These are phyloP conservation scores for Porpolomopsis calyptriformis DNA, from an alignment of 768 basidiomycete species.

Conservation along the genomic window DNA sequence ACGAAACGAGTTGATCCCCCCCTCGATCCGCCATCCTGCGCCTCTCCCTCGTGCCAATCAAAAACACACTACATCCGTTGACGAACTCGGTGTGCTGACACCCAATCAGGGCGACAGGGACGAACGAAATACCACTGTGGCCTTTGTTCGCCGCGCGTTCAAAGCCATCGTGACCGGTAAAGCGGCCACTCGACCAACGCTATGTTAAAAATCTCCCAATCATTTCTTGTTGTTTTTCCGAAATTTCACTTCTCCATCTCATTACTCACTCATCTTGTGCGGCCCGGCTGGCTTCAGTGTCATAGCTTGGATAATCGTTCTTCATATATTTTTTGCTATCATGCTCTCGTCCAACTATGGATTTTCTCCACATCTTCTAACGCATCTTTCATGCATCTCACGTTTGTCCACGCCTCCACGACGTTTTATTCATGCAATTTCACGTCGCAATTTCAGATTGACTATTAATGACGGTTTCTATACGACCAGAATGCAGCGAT, in stretches of 20 bases:
- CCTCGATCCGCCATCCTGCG: constrained; percentile 43
- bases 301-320: too few species aligned
- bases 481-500: too few species aligned
- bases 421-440: too few species aligned
- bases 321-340: too few species aligned
- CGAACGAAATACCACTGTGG: constrained; percentile 38
- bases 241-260: not conserved
- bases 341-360: too few species aligned
- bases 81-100: constrained; percentile 53
- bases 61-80: constrained; percentile 39
- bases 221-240: not conserved
- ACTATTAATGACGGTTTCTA: too few species aligned
- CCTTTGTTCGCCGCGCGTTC: constrained; percentile 59
- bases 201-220: constrained; percentile 21
- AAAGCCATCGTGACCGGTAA: constrained; percentile 64
- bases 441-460: too few species aligned
- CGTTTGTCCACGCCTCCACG: too few species aligned
- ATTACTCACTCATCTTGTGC: not conserved
- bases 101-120: constrained; percentile 31
- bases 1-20: constrained; percentile 35
- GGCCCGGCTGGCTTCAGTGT: too few species aligned
- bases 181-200: constrained; percentile 39
- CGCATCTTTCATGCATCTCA: not conserved
- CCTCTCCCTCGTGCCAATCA: constrained; percentile 61
- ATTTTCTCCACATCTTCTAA: not conserved